Percentiles rank a stretch among this genome's conserved stretches.
These are phyloP conservation scores for Fusarium ambrosium DNA, from an alignment of 2,329 filamentous ascomycete species.

Conservation along the genomic window DNA sequence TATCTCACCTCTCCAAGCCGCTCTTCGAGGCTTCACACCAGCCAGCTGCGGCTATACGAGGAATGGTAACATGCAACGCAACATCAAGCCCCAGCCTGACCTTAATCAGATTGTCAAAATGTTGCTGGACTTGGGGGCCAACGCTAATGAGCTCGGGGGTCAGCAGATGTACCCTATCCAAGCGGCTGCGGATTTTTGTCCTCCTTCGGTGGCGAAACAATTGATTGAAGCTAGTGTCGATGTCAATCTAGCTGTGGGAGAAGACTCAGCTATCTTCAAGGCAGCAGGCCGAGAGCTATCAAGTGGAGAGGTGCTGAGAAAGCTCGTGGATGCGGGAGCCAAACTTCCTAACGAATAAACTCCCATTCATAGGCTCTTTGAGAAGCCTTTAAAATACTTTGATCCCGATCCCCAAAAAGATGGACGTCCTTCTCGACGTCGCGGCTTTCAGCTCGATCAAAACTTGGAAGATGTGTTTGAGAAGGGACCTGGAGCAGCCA, in stretches of 20 bases:
- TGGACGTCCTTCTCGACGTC: background rate
- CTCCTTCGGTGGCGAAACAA: background rate
- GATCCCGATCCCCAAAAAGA: background rate
- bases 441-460: background rate
- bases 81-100: background rate
- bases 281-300: background rate
- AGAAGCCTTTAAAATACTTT: background rate
- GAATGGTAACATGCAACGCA: background rate
- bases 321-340: constrained; percentile 6
- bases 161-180: constrained; percentile 2
- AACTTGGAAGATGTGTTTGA: constrained; percentile 17
- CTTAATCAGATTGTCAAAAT: constrained; percentile 1
- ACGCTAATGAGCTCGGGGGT: constrained; percentile 6
- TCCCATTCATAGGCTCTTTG: background rate
- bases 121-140: constrained; percentile 6
- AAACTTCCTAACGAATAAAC: background rate
- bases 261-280: background rate
- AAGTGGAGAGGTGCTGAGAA: background rate
- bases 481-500: constrained; percentile 1
- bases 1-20: background rate
- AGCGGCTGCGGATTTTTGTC: background rate
- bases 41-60: background rate
- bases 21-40: background rate
- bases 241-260: background rate
- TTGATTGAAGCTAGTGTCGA: constrained; percentile 22